Evolutionary conservation across 305 asterid species (phyloP).

Genomic region (Fraxinus platypoda): DNA sequence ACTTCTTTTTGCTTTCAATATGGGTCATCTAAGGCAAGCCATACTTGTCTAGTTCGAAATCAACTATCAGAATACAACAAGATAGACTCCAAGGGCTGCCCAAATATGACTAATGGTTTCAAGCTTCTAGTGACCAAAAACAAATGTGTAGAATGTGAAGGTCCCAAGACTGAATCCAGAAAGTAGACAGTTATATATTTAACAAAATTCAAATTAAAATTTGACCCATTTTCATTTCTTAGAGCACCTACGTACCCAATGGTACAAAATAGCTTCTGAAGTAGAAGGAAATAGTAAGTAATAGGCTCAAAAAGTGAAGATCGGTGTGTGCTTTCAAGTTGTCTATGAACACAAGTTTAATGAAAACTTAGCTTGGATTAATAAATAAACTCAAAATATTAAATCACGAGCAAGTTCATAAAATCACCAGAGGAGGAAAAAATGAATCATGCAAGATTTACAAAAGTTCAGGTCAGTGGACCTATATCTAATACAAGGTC

Average conservation of each 20-base stretch:
- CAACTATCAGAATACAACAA: neutral
- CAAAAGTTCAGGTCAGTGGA: neutral
- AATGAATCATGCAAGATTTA: neutral
- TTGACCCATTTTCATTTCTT: neutral
- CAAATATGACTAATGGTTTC: neutral
- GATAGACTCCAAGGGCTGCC: neutral
- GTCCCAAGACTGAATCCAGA: neutral
- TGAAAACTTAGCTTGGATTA: too few species aligned
- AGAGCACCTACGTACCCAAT: neutral
- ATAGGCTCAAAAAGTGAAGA: neutral
- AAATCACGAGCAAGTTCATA: neutral
- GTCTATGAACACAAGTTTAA: neutral
- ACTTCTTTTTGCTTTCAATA: neutral
- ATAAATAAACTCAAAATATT: too few species aligned
- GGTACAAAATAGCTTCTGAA: neutral
- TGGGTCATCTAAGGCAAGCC: neutral
- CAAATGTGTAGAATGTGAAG: neutral
- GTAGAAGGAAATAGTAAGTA: neutral
- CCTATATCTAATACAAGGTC: neutral
- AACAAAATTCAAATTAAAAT: neutral
- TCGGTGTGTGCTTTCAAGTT: neutral
- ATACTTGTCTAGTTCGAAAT: neutral
- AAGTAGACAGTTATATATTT: neutral
- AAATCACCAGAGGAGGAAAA: neutral
- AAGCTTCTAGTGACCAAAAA: neutral